Base-by-base conservation (phyloP, 2,329 filamentous ascomycete genomes). In the Fusarium sulawesiense region DNA sequence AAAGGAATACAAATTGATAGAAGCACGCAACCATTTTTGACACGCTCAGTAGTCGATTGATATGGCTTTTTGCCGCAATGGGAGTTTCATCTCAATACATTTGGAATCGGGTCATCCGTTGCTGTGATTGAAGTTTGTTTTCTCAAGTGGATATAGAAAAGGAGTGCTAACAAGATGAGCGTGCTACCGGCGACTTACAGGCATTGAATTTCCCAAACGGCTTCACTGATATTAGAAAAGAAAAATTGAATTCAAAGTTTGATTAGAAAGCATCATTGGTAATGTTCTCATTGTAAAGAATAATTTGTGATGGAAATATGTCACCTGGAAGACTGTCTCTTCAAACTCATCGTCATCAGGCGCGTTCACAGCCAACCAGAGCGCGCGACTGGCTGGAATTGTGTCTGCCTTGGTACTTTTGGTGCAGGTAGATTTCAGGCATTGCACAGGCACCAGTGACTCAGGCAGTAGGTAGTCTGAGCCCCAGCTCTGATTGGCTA, bases 381-480 rank as follows among this genome's bases (percentile, higher is more conserved):
- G 68, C 68, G 70, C 73, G 75, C 61, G 32, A 37, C 29, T 58
- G 57, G 46, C 7, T 45, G 37, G 27, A 27, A 32, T 30, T 47
- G 54, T 73, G 49, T 76, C 70, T 75, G 72, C 73, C 73, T 77
- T 34, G 73, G 62, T 76, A 78, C 78, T 48, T 70, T 42, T 55
- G 45, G 25, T 34, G n/a, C 23, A 75, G 41, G 78, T 80, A 75
- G 49, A 63, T 51, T 44, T 12, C 49, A 74, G 75, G 73, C 73
- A 70, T 14, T 42, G 16, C 11, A 40, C 29, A 79, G 78, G 78
- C 77, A 78, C 30, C 77, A 66, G 70, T 72, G 70, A 79, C 77
- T 61, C 60, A 64, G 59, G n/a, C 48, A 60, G 16, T 34, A 61
- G 58, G 77, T 77, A 76, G 30, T 50, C 16, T 21, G 32, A 18